Evolutionary conservation across 495 filamentous ascomycete species (phyloP), one percentile per base, ranked within the genome.

Genomic region (Tuber calosporum): DNA sequence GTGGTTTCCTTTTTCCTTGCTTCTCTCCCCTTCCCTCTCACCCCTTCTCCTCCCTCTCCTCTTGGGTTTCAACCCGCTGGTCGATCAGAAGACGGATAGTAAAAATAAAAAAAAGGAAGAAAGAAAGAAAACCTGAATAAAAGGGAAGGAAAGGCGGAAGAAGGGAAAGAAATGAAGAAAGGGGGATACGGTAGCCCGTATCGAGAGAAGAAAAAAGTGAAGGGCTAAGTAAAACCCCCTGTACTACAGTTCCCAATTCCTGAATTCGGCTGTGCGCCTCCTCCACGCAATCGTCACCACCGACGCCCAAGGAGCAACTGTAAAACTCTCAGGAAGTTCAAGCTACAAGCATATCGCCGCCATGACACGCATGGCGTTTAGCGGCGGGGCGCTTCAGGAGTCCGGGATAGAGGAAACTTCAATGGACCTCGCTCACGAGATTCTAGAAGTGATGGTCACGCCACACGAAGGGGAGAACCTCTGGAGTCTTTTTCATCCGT

Each of bases 381-480:
- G 86, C 67, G 89, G 91, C 73, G 86, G 86, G 4, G 76, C 85
- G 8, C 83, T 89, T 66, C 81, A 91, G 20, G 90, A 92, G 80
- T 83, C 83, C 34, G 89, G 89, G 3, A 89, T 93, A 70, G 87
- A 89, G 34, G 87, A 90, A 69, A 89, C 89, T 68, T 88, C 88
- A 19, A 85, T 89, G 30, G 89, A 91, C 70, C 87, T 85, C 81
- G 90, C 90, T 69, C 87, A 89, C 77, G 82, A 83, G 75, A 84
- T 93, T 74, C 79, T 93, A 67, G 89, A 92, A 77, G 85, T 86
- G 70, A 86, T 86, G 77, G 85, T 91, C 37, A 91, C 87, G 76
- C 89, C 89, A 11, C 87, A 92, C 76, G 90, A 93, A 81, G 90
- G 89, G 3, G 89, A 90, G 81, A 88, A 86, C 8, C 81, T 93